Evolutionary conservation across 2,329 filamentous ascomycete genomes (phyloP), one percentile per base, ranked within the genome.

Genomic region (Atkinsonella hypoxylon): DNA sequence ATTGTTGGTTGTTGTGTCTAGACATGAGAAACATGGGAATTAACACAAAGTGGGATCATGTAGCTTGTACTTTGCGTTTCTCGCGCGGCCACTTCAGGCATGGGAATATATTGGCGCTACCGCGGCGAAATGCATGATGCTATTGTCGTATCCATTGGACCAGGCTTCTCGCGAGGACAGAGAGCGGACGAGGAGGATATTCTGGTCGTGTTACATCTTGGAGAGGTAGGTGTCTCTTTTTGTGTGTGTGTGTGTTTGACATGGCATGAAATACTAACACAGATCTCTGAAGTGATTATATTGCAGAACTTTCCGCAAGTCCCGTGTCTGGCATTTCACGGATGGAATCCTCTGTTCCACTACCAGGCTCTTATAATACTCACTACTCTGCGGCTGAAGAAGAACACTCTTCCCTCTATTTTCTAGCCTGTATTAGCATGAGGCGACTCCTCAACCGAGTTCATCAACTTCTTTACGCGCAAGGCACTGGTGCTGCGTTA

Each of bases 161-260:
- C 63, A 61, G 9, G 64, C 66, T 31, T 61, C 61, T 0, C 54
- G 58, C 0, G 68, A 75, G 53, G 70, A 73, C 3, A 62, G 69
- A 38, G 74, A 77, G 55, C 70, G 74, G 2, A 69, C 75, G 0
- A 62, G 70, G 13, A 63, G 75, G 1, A 76, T 77, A 48, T 78
- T 77, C 53, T 78, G 74, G 74, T 72, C 75, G 0, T 77, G 74
- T 51, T 77, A 76, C 50, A 74, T 78, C 11, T 64, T 78, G 0
- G 74, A 78, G 57, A 75, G 72, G 73, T 70, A 39, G 18, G 13
- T 22, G 17, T 9, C 12, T 34, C 42, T 0, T 1, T 31, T 10
- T 18, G 26, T 26, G 26, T 7, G 26, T 26, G 26, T 26, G 26
- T 26, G 26, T 40, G 11, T 20, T 17, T 15, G 18, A 20, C 31